Evolutionary conservation across 163 green algal species (phyloP), one percentile per base, ranked within the genome.

Genomic region (Scenedesmus sp.): DNA sequence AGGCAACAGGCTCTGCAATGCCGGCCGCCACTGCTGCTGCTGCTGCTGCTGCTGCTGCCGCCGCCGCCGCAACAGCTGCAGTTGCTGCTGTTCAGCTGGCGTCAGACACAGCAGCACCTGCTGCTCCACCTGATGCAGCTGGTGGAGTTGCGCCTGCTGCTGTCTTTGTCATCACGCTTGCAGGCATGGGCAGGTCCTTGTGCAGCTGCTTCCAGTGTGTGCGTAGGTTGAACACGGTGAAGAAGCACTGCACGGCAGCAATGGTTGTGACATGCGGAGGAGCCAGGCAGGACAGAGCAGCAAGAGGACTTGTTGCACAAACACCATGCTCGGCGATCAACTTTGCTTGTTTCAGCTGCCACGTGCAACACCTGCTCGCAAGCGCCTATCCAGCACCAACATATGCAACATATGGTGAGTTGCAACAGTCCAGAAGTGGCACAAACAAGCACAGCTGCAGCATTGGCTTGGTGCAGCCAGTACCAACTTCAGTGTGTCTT

Each of bases 171-270:
- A 76, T 76, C 4, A 76, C 65, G 30, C 65, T 76, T 24, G 84
- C 35, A 44, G 84, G 84, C 40, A 89, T 46, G 7, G 85, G 85
- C 4, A 89, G 13, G 30, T 89, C 68, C 12, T 82, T 83, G 35
- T 89, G 85, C 43, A 89, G 68, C 85, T 81, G 72, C 85, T 89
- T 89, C 59, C 59, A 89, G 85, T 89, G 85, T 26, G 49, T 70
- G 37, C 85, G 85, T 26, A 89, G 85, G 85, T 89, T 89, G 85
- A 83, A 89, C 26, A 89, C 37, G 0, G 85, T 89, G 30, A 89
- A 89, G 59, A 89, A 89, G 59, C 65, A 81, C 83, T 88, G 83
- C 81, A 86, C 10, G 65, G 56, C 43, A 85, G 44, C 43, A 68
- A 2, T 35, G 20, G 2, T 12, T 72, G 20, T 10, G 10, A n/a